These are phyloP conservation scores for Phytophthora tubulina DNA, from an alignment of 352 stramenopile genomes.

Conservation along the genomic window DNA sequence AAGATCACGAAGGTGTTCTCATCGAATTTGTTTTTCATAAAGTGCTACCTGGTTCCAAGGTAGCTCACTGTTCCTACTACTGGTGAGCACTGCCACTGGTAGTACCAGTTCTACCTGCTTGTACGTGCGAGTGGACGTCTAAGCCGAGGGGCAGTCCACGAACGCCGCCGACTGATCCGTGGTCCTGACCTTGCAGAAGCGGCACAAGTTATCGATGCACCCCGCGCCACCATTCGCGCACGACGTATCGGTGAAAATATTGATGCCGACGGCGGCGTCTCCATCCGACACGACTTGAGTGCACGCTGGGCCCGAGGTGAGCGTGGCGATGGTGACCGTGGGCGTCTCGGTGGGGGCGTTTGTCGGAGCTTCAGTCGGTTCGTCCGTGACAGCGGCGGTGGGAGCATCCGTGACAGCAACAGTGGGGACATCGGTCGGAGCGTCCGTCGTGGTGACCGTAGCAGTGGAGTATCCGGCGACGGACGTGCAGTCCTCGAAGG, in stretches of 20 bases:
- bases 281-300: constrained; percentile 32
- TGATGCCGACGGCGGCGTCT: constrained; percentile 38
- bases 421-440: not conserved
- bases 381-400: not conserved
- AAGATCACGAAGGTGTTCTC: too few relatives aligned
- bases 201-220: constrained; percentile 33
- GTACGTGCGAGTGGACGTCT: constrained; percentile 2
- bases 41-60: not conserved
- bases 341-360: constrained; percentile 18
- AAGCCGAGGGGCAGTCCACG: constrained; percentile 32
- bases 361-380: not conserved
- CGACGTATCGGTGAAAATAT: constrained; percentile 38
- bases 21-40: not conserved
- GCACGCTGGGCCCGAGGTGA: constrained; percentile 12
- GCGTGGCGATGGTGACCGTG: not conserved
- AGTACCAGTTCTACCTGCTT: not conserved
- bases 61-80: not conserved
- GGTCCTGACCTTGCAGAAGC: constrained; percentile 37
- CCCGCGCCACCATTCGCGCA: constrained; percentile 34
- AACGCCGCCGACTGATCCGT: constrained; percentile 41
- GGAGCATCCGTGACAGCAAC: not conserved
- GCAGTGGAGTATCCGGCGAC: constrained; percentile 15
- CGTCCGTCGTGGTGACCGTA: not conserved
- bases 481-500: constrained; percentile 35
- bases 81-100: not conserved